Percentiles rank a stretch among this genome's conserved stretches.
Conservation (phyloP, 2,329 filamentous ascomycete genomes). For the Xylaria arbuscula region DNA sequence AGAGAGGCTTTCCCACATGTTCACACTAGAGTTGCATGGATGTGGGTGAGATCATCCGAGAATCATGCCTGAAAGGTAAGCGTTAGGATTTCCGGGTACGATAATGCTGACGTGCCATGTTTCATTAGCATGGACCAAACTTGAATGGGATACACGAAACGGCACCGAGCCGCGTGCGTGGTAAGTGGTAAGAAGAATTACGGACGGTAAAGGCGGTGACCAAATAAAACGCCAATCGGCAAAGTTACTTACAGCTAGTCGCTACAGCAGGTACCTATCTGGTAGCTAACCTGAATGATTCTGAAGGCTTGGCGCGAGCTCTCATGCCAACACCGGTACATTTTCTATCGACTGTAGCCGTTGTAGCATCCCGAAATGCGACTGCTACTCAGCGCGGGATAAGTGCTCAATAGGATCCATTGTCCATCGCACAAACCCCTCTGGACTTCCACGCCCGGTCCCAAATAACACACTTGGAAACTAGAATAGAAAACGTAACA, state of each 20-base stretch:
- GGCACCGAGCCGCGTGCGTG: not conserved
- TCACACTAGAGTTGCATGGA: not conserved
- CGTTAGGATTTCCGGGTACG: constrained; percentile 17
- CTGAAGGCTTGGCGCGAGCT: constrained; percentile 20
- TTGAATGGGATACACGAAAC: constrained; percentile 4
- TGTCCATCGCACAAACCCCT: not conserved
- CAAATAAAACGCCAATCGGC: constrained; percentile 9
- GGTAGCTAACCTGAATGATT: not conserved
- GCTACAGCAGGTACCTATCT: not conserved
- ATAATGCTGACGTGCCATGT: constrained; percentile 13
- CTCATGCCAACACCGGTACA: constrained; percentile 9
- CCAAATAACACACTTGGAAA: not conserved
- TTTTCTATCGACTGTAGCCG: not conserved
- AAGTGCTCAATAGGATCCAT: not conserved
- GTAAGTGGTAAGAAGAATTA: constrained; percentile 9
- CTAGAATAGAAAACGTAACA: not conserved
- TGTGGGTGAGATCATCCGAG: constrained; percentile 25
- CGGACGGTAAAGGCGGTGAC: constrained; percentile 11
- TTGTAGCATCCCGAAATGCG: constrained; percentile 27
- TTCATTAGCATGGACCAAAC: constrained; percentile 2
- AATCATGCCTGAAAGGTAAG: constrained; percentile 31
- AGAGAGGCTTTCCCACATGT: not conserved
- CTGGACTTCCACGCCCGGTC: not conserved
- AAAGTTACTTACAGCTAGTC: constrained; percentile 4
- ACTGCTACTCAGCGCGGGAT: constrained; percentile 7